Conservation (phyloP, 257 asterid genomes). For the Solanum paucissectum region DNA sequence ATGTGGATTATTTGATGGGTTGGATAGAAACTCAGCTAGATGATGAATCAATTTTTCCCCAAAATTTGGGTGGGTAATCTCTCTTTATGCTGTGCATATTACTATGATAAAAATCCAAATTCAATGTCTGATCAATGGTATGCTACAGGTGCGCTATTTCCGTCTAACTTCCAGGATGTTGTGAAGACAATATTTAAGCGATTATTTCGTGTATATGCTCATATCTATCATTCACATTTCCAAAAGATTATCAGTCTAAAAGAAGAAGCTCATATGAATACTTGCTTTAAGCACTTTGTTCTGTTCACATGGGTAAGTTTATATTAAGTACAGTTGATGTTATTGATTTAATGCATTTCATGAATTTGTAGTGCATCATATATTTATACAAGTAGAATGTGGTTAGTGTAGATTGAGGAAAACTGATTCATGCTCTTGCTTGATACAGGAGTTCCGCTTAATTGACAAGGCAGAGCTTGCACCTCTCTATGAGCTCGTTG, state of each 20-base stretch:
- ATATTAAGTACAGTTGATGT: background rate
- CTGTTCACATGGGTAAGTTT: conserved; percentile 59
- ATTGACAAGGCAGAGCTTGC: conserved; percentile 86
- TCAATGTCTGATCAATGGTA: background rate
- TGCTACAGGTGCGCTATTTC: conserved; percentile 62
- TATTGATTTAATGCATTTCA: background rate
- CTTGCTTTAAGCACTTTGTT: conserved; percentile 74
- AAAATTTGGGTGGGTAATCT: conserved; percentile 53
- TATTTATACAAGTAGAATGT: background rate
- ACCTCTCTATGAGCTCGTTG: conserved; percentile 74
- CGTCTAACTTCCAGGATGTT: conserved; percentile 59
- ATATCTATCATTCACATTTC: conserved; percentile 73
- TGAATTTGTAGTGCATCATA: background rate
- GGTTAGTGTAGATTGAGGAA: background rate
- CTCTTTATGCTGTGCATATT: background rate
- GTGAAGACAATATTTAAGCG: conserved; percentile 76
- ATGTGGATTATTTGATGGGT: conserved; percentile 87
- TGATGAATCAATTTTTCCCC: conserved; percentile 79
- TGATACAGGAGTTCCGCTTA: conserved; percentile 67
- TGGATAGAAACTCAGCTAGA: conserved; percentile 88
- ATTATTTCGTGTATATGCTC: conserved; percentile 72
- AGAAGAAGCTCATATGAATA: conserved; percentile 79
- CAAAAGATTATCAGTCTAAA: conserved; percentile 61
- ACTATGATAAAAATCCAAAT: background rate
- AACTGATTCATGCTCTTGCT: background rate